These are phyloP conservation scores for Tylopilus rubrobrunneus DNA, from an alignment of 768 basidiomycete species.

Conservation along the genomic window DNA sequence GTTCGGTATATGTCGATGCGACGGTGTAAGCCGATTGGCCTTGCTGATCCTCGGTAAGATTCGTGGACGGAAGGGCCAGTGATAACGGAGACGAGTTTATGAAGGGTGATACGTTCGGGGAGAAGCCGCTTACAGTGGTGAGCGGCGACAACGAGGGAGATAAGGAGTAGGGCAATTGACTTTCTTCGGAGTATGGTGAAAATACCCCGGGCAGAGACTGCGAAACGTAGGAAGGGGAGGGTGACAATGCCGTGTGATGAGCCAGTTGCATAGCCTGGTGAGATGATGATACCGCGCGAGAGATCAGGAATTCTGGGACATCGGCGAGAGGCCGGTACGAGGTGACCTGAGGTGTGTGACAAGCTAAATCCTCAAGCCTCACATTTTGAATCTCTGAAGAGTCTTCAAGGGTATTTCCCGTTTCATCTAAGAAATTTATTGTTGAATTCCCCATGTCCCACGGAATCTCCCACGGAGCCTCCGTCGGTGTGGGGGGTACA, in stretches of 20 bases:
- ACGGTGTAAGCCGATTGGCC: background rate
- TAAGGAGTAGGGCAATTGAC: background rate
- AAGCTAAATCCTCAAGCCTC: constrained; percentile 23
- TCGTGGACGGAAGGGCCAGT: background rate
- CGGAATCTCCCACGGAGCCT: background rate
- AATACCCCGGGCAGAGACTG: background rate
- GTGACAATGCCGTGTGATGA: background rate
- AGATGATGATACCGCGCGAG: background rate
- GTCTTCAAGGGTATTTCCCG: constrained; percentile 13
- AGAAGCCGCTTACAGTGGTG: constrained; percentile 9
- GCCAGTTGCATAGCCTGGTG: background rate
- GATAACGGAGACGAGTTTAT: background rate
- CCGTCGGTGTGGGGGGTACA: background rate
- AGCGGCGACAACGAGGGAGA: constrained; percentile 17
- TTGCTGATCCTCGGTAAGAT: background rate
- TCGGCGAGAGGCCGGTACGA: background rate
- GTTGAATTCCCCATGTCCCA: constrained; percentile 4
- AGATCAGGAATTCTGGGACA: background rate
- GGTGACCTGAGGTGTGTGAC: background rate
- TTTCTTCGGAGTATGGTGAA: background rate
- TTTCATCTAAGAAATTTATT: constrained; percentile 13
- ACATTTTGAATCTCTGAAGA: constrained; percentile 1
- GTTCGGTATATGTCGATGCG: background rate
- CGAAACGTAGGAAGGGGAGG: background rate
- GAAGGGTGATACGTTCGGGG: constrained; percentile 4